phyloP scores from a whole-genome alignment of 352 stramenopile genomes.

The Peronosclerospora sorghi region DNA sequence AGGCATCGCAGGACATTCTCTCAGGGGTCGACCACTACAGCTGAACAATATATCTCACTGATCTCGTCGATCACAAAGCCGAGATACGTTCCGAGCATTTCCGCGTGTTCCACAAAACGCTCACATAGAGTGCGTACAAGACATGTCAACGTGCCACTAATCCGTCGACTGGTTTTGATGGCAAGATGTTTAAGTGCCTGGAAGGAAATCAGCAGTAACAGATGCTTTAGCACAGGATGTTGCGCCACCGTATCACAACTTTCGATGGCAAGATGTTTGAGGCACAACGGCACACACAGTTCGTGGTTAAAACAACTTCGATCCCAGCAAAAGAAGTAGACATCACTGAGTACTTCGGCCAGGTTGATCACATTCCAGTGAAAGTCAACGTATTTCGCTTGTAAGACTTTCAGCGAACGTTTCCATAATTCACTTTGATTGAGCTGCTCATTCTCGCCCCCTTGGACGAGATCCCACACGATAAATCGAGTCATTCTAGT shows the following conservation, averaged over 20 bases:
- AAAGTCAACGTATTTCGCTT: too few relatives aligned
- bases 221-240: slow-evolving; percentile 40
- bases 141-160: slow-evolving; percentile 29
- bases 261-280: slow-evolving; percentile 48
- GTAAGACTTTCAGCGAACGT: too few relatives aligned
- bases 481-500: slow-evolving; percentile 56
- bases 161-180: slow-evolving; percentile 16
- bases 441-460: too few relatives aligned
- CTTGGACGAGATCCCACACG: slow-evolving; percentile 45
- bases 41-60: slow-evolving; percentile 44
- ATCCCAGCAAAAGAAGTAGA: slow-evolving; percentile 44
- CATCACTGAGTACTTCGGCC: slow-evolving; percentile 26
- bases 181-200: slow-evolving; percentile 43
- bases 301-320: slow-evolving; percentile 29
- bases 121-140: slow-evolving; percentile 58
- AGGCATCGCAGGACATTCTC: too few relatives aligned
- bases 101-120: slow-evolving; percentile 42
- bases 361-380: slow-evolving; percentile 58
- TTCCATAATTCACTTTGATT: too few relatives aligned
- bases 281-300: slow-evolving; percentile 47
- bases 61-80: slow-evolving; percentile 69
- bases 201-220: slow-evolving; percentile 64
- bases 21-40: too few relatives aligned
- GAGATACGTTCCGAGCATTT: slow-evolving; percentile 74
- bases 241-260: slow-evolving; percentile 24